phyloP scores from a whole-genome alignment of 1,139 yeast species.

The Lodderomyces jiufengensis region DNA sequence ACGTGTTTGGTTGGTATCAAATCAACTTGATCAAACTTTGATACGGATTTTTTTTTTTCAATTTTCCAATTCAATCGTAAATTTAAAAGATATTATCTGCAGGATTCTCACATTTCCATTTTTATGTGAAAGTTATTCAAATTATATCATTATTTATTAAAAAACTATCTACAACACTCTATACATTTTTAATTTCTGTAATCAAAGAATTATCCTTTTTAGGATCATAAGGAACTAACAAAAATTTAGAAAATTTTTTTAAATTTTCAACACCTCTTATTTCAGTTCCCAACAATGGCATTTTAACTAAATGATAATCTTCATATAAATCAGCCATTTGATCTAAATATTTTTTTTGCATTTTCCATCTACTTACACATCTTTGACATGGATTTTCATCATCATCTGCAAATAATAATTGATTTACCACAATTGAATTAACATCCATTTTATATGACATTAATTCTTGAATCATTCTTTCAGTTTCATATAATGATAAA shows the following conservation, averaged over 20 bases:
- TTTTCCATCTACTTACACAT: slow-evolving; percentile 89
- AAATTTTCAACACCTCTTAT: slow-evolving; percentile 88
- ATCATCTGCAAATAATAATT: slow-evolving; percentile 79
- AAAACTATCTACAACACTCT: too few relatives aligned
- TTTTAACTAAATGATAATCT: slow-evolving; percentile 91
- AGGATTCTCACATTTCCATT: too few relatives aligned
- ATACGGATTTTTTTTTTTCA: too few relatives aligned
- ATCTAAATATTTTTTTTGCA: slow-evolving; percentile 91
- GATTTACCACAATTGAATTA: slow-evolving; percentile 92
- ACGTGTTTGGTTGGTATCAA: too few relatives aligned
- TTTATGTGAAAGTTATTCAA: too few relatives aligned
- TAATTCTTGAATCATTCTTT: slow-evolving; percentile 93
- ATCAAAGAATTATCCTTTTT: slow-evolving; percentile 55
- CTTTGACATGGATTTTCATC: slow-evolving; percentile 72
- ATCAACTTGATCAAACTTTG: too few relatives aligned
- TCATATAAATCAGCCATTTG: slow-evolving; percentile 93
- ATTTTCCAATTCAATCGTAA: too few relatives aligned
- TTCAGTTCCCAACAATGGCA: slow-evolving; percentile 92
- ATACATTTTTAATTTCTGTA: slow-evolving; percentile 57
- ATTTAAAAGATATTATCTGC: too few relatives aligned
- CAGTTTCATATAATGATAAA: slow-evolving; percentile 91
- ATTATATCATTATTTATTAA: too few relatives aligned
- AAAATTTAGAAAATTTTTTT: slow-evolving; percentile 68
- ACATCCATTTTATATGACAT: slow-evolving; percentile 95
- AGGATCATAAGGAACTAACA: slow-evolving; percentile 70